Evolutionary conservation across 768 basidiomycete species (phyloP), one percentile per base, ranked within the genome.

Genomic region (Rhodotorula diobovata): DNA sequence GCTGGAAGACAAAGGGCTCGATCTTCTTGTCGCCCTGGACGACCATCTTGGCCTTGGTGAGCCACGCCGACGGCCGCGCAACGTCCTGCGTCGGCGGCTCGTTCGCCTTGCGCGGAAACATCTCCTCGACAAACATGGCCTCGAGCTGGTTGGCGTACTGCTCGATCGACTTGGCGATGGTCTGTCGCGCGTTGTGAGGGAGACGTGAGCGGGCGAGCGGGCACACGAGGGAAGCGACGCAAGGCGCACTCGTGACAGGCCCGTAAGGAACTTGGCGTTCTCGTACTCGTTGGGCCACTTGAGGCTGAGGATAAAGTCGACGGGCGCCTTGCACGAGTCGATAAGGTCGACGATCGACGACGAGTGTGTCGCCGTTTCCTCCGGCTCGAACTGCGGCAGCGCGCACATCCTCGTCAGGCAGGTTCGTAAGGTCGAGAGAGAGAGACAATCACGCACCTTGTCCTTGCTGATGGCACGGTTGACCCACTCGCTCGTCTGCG

Each of bases 311-410:
- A 99, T 81, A 81, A 96, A 93, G 67, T 86, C 85, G 77, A 93
- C 89, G 0, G 95, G 93, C 76, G 90, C 93, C 61, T 91, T 87
- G 65, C 98, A 84, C 6, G 93, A 96, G 72, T 93, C 93, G 77
- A 98, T 97, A 2, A 99, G 84, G 80, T 99, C 96, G 34, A 93
- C 88, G 65, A 99, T 94, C 0, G 95, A 98, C n/a, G 94, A 93
- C 76, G 92, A 95, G 77, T 94, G 91, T 0, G 90, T 90, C 1
- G 69, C 80, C 6, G 61, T 90, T 87, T 20, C 90, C 85, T 81
- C 93, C 85, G 66, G 91, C 84, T 83, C 93, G 67, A 81, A 81
- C 81, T 80, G 68, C 12, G 4, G 0, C 7, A 6, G 55, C 35
- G 14, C 25, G 4, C 25, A 55, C 14, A n/a, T n/a, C 16, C 21